Percentiles rank a stretch among this genome's conserved stretches.
phyloP scores from a whole-genome alignment of 2,329 filamentous ascomycete species.

The Fusarium sp. region DNA sequence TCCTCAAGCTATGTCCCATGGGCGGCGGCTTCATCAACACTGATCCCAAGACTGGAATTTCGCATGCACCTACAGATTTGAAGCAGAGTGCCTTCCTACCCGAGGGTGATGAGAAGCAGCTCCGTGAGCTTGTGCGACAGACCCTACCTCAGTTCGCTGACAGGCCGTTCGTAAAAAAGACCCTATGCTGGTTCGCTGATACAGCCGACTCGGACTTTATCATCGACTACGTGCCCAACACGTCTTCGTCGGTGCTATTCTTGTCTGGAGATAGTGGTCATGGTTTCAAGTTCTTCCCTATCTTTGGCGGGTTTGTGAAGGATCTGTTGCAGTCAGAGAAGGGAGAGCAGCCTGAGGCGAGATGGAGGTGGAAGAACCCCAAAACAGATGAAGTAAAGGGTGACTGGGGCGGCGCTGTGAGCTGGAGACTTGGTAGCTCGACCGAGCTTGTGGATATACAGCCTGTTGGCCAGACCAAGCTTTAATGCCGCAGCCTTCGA shows the following conservation, averaged over 20 bases:
- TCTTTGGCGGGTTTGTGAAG: conserved; percentile 65
- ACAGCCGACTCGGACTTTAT: conserved; percentile 69
- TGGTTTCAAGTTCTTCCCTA: conserved; percentile 71
- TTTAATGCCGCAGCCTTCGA: neutral
- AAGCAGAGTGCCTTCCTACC: conserved; percentile 62
- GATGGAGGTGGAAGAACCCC: conserved; percentile 64
- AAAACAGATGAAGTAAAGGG: conserved; percentile 15
- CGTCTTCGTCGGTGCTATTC: conserved; percentile 57
- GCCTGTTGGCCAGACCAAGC: conserved; percentile 7
- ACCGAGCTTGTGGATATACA: conserved; percentile 39
- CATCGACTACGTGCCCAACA: conserved; percentile 66
- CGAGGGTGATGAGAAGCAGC: conserved; percentile 60
- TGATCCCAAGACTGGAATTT: conserved; percentile 46
- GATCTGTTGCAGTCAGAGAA: conserved; percentile 55
- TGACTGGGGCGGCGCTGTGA: conserved; percentile 48
- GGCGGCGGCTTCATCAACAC: conserved; percentile 66
- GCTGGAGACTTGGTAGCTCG: conserved; percentile 51
- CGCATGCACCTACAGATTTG: conserved; percentile 48
- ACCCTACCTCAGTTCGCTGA: conserved; percentile 64
- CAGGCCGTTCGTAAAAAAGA: conserved; percentile 65
- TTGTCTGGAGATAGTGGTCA: conserved; percentile 69
- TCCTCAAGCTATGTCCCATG: conserved; percentile 70
- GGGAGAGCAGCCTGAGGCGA: conserved; percentile 52
- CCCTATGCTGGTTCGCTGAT: conserved; percentile 73
- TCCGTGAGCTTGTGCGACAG: conserved; percentile 61